Evolutionary conservation across 1,139 yeast species (phyloP).

Genomic region (Debaryomyces coudertii): DNA sequence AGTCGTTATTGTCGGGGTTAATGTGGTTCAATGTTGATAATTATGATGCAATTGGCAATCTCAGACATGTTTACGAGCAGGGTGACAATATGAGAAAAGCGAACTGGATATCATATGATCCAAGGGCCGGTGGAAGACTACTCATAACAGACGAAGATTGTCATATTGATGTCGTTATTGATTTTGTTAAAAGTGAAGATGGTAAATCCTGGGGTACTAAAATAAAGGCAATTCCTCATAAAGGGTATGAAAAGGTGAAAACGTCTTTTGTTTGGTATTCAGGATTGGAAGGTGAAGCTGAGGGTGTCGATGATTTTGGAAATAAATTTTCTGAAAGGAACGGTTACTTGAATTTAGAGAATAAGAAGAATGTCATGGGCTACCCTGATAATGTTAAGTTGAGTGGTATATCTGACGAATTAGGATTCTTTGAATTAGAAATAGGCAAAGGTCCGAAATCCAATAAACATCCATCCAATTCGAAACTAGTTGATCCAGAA

Average conservation of each 20-base stretch:
- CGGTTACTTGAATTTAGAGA: slow-evolving; percentile 40
- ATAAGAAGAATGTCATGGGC: slow-evolving; percentile 29
- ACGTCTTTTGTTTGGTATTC: slow-evolving; percentile 79
- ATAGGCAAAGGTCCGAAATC: slow-evolving; percentile 51
- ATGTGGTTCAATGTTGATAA: slow-evolving; percentile 85
- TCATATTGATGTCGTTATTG: slow-evolving; percentile 65
- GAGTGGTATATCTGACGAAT: slow-evolving; percentile 56
- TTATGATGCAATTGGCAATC: slow-evolving; percentile 54
- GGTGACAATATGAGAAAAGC: slow-evolving; percentile 71
- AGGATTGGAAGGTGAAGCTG: slow-evolving; percentile 65
- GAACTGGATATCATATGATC: slow-evolving; percentile 88
- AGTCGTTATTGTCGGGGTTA: slow-evolving; percentile 76
- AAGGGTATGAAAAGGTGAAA: slow-evolving; percentile 49
- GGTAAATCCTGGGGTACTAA: slow-evolving; percentile 80
- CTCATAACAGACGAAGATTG: slow-evolving; percentile 68
- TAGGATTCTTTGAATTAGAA: slow-evolving; percentile 57
- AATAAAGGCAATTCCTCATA: slow-evolving; percentile 62
- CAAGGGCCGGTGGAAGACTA: slow-evolving; percentile 85
- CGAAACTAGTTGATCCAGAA: slow-evolving; percentile 34
- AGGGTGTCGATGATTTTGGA: slow-evolving; percentile 23
- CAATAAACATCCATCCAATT: slow-evolving; percentile 45
- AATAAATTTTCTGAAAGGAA: slow-evolving; percentile 22
- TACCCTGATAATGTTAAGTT: slow-evolving; percentile 43
- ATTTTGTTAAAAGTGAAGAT: slow-evolving; percentile 73
- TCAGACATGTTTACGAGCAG: slow-evolving; percentile 85